Base-by-base conservation (phyloP, 257 asterid genomes). In the Nyctanthes arbortristis region DNA sequence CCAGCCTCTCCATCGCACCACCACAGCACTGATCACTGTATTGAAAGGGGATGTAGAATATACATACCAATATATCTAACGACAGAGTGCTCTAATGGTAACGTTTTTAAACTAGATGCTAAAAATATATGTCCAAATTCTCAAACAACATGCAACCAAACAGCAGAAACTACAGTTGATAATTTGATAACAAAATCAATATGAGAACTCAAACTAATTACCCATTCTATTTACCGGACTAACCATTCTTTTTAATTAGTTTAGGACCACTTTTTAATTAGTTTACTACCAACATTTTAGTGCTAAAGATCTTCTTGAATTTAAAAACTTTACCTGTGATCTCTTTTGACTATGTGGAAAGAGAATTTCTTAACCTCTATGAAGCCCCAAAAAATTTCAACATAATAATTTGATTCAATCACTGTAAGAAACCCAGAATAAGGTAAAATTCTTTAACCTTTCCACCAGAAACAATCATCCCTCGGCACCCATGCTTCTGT, bases 391-490 rank as follows among this genome's bases (percentile, higher is more conserved):
- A 7, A 9, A 18, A 45, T 45, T 25, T 47, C n/a, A 18, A 22
- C 4, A 52, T 52, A 20, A 22, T 22, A n/a, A n/a, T n/a, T n/a
- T 52, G 32, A n/a, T 67, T n/a, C 32, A 33, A 56, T 33, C 58
- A 27, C 45, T 18, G 29, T 3, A 32, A 63, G 25, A 32, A 28
- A 14, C 68, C 31, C 47, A 66, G 55, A 45, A 66, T 16, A 30
- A 32, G 62, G 30, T 55, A 20, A 52, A 49, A 35, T 7, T 30
- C 0, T 62, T 75, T 74, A n/a, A 89, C 95, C 93, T 85, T 82
- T 29, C 91, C 91, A 72, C 75, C 82, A 32, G 73, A 82, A 68
- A 84, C 81, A 57, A 89, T 35, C 88, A 73, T 78, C 81, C 65
- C 78, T 62, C 79, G 81, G 27, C 57, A 63, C 54, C 28, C 18